A percentile compares a stretch with the other conserved stretches of the same genome.
Evolutionary conservation across 495 filamentous ascomycete species (phyloP).

Genomic region (Neurospora sp.): DNA sequence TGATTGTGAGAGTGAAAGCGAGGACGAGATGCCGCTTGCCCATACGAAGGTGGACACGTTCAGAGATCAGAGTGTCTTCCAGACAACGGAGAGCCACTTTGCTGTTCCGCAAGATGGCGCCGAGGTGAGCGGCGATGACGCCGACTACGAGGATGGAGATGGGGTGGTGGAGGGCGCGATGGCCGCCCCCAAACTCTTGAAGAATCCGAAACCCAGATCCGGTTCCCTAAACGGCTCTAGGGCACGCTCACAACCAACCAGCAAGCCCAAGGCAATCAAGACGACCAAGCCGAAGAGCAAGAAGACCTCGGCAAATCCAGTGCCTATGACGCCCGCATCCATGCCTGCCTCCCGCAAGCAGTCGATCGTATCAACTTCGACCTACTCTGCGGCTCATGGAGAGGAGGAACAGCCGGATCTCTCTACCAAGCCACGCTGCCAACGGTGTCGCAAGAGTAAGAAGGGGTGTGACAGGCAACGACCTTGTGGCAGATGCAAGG

Average conservation of each 20-base stretch:
- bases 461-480: constrained; percentile 96
- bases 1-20: constrained; percentile 66
- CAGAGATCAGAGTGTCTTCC: constrained; percentile 35
- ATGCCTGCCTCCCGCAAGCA: constrained; percentile 67
- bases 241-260: constrained; percentile 17
- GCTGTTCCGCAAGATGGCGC: constrained; percentile 54
- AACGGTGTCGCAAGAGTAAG: constrained; percentile 97
- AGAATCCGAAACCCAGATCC: constrained; percentile 32
- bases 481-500: constrained; percentile 88
- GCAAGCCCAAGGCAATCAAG: constrained; percentile 34
- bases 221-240: constrained; percentile 19
- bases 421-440: constrained; percentile 91
- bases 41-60: constrained; percentile 50
- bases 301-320: constrained; percentile 28
- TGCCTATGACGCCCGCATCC: constrained; percentile 62
- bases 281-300: constrained; percentile 49
- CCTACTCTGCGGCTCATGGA: constrained; percentile 51
- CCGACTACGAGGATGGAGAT: constrained; percentile 56
- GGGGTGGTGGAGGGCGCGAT: constrained; percentile 22
- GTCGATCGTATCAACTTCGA: constrained; percentile 62
- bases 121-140: constrained; percentile 62
- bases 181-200: constrained; percentile 24
- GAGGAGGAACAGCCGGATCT: constrained; percentile 81
- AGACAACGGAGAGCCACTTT: constrained; percentile 53
- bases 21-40: constrained; percentile 55